phyloP scores from a whole-genome alignment of 305 asterid species.

The Fraxinus nigra region DNA sequence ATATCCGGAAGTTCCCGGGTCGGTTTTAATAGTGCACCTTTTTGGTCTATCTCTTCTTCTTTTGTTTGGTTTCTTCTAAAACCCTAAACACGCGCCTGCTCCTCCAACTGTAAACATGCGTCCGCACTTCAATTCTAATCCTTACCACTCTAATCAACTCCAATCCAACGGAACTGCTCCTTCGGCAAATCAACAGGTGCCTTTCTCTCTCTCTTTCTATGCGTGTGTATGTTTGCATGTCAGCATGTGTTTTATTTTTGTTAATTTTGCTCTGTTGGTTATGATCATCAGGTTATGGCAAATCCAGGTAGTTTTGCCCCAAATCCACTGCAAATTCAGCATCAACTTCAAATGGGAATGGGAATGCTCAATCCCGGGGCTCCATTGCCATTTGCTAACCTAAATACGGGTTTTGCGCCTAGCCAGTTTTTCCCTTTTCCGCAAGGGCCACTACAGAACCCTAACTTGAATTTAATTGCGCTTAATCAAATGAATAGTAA shows the following conservation, averaged over 20 bases:
- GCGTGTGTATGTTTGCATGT: neutral
- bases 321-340: slow-evolving; percentile 39
- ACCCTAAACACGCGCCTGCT: neutral
- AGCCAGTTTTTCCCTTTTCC: slow-evolving; percentile 44
- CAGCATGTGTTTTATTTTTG: neutral
- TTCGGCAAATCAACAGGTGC: slow-evolving; percentile 46
- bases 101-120: slow-evolving; percentile 32
- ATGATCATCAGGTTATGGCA: slow-evolving; percentile 43
- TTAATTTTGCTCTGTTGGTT: neutral
- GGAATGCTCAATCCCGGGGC: slow-evolving; percentile 46
- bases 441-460: slow-evolving; percentile 39
- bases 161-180: slow-evolving; percentile 32
- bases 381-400: slow-evolving; percentile 37
- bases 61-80: neutral
- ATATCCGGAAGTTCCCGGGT: neutral
- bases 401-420: slow-evolving; percentile 34
- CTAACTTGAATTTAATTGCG: slow-evolving; percentile 4
- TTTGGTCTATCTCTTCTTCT: neutral
- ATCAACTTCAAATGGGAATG: slow-evolving; percentile 44
- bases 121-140: slow-evolving; percentile 46
- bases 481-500: slow-evolving; percentile 20
- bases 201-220: neutral
- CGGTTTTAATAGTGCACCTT: neutral
- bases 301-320: slow-evolving; percentile 43
- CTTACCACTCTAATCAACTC: slow-evolving; percentile 34